phyloP scores from a whole-genome alignment of 192 early-diverging fungal genomes.

The Mortierella alpina region DNA sequence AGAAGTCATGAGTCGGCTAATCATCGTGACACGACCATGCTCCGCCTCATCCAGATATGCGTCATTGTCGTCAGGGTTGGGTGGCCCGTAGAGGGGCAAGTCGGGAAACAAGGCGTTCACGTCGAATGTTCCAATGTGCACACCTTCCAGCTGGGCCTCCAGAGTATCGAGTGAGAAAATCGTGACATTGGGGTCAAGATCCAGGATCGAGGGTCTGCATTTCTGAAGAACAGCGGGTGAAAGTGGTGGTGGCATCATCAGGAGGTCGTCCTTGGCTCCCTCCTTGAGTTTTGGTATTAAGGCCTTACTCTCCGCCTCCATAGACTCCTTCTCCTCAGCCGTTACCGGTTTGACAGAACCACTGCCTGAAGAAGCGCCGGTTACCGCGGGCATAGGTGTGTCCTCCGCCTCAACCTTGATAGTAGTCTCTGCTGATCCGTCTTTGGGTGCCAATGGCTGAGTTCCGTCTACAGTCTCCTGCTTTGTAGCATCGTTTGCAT shows the following conservation, averaged over 20 bases:
- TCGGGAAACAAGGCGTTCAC: constrained; percentile 62
- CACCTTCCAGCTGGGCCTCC: constrained; percentile 33
- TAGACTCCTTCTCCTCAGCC: background rate
- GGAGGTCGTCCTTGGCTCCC: constrained; percentile 48
- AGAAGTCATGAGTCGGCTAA: constrained; percentile 42
- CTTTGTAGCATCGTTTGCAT: constrained; percentile 11
- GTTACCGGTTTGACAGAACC: background rate
- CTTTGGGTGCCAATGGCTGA: constrained; percentile 5
- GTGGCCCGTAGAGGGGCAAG: constrained; percentile 61
- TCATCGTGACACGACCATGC: constrained; percentile 60
- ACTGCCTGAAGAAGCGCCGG: constrained; percentile 4
- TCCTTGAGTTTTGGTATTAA: constrained; percentile 37
- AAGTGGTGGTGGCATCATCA: constrained; percentile 57
- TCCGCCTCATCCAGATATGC: constrained; percentile 68
- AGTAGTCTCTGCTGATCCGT: constrained; percentile 8
- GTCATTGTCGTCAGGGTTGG: constrained; percentile 63
- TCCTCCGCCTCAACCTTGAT: constrained; percentile 46
- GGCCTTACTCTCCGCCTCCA: constrained; percentile 28
- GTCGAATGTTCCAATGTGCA: constrained; percentile 47
- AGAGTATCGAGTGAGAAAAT: constrained; percentile 50
- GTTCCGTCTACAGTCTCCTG: constrained; percentile 23
- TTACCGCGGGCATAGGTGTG: constrained; percentile 9
- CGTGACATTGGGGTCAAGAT: constrained; percentile 50
- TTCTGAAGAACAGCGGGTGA: constrained; percentile 54
- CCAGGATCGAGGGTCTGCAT: constrained; percentile 47